phyloP scores from a whole-genome alignment of 441 rosid species.

The Mallotus repandus region DNA sequence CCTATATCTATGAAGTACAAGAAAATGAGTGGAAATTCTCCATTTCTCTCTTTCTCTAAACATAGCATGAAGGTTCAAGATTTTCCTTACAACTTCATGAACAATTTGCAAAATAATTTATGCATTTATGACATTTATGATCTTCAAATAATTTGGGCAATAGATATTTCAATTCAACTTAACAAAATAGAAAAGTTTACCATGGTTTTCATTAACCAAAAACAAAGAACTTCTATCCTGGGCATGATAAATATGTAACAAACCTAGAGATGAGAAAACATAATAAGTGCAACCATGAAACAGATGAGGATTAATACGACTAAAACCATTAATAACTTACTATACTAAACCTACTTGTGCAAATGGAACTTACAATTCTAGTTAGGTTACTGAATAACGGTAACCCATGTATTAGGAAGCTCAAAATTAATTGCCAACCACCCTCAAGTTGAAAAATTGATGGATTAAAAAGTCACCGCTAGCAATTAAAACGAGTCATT shows the following conservation, averaged over 20 bases:
- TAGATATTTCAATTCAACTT: neutral
- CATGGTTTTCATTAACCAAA: neutral
- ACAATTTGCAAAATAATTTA: too few relatives aligned
- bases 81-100: too few relatives aligned
- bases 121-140: too few relatives aligned
- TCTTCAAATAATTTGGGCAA: neutral
- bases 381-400: constrained; percentile 74
- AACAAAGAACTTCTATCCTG: neutral
- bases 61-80: too few relatives aligned
- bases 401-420: constrained; percentile 67
- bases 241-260: constrained; percentile 1
- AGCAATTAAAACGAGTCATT: constrained; percentile 23
- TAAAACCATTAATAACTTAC: neutral
- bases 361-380: constrained; percentile 61
- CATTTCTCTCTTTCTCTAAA: too few relatives aligned
- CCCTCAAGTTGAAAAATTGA: constrained; percentile 50
- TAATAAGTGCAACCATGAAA: neutral
- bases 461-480: constrained; percentile 26
- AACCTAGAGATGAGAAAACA: neutral
- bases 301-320: neutral
- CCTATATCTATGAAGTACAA: too few relatives aligned
- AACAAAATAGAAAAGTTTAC: neutral
- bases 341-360: neutral
- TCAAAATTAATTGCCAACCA: constrained; percentile 89
- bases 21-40: too few relatives aligned